These are phyloP conservation scores for Pichia inconspicua DNA, from an alignment of 1,139 yeast species.

Conservation along the genomic window DNA sequence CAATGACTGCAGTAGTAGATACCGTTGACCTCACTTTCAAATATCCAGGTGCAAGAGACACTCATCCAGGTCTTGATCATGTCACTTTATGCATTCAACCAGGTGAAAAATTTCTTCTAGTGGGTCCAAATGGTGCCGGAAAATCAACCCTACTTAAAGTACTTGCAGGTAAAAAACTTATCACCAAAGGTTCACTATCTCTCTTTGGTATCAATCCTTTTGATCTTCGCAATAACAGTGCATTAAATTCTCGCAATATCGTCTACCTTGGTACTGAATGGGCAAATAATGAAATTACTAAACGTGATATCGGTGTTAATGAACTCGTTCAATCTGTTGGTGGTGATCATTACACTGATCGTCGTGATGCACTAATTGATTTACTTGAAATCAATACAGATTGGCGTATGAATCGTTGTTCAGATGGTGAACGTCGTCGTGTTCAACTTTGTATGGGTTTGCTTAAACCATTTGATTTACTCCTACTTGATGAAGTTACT, in stretches of 20 bases:
- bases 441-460: constrained; percentile 94
- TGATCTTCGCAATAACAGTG: constrained; percentile 35
- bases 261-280: constrained; percentile 95
- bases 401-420: constrained; percentile 89
- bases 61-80: constrained; percentile 62
- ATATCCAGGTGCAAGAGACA: constrained; percentile 42
- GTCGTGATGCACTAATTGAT: constrained; percentile 68
- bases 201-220: constrained; percentile 87
- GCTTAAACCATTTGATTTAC: constrained; percentile 78
- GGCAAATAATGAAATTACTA: constrained; percentile 87
- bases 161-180: constrained; percentile 85
- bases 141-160: constrained; percentile 80
- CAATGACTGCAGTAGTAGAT: constrained; percentile 43
- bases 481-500: constrained; percentile 88
- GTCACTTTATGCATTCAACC: constrained; percentile 55
- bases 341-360: constrained; percentile 60
- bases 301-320: constrained; percentile 82
- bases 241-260: constrained; percentile 37
- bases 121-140: constrained; percentile 98
- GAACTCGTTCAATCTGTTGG: constrained; percentile 77
- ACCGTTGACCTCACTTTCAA: constrained; percentile 61
- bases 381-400: constrained; percentile 75
- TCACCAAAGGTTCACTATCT: constrained; percentile 58
- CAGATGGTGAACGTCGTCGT: constrained; percentile 92
- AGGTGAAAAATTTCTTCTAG: constrained; percentile 66